Conservation (phyloP, 2,329 filamentous ascomycete species). For the Ophiosphaerella korrae region DNA sequence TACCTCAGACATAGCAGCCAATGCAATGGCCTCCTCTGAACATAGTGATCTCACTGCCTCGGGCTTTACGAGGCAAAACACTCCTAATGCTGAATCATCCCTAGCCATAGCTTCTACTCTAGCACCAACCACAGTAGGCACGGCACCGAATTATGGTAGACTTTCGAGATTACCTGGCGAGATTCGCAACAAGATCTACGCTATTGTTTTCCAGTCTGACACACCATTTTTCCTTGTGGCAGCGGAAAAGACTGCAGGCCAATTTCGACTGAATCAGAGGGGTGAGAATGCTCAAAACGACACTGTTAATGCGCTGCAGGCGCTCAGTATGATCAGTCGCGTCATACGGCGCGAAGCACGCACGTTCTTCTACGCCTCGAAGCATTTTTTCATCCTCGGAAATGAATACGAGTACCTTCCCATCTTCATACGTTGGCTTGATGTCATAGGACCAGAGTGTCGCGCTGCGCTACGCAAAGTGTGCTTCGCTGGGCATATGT, state of each 20-base stretch:
- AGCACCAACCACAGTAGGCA: too few species aligned
- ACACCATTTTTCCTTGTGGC: background rate
- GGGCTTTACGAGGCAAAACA: too few species aligned
- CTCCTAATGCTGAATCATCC: too few species aligned
- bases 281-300: background rate
- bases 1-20: too few species aligned
- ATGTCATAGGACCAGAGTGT: slow-evolving; percentile 1
- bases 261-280: slow-evolving; percentile 25
- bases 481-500: slow-evolving; percentile 6
- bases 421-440: slow-evolving; percentile 5
- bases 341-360: slow-evolving; percentile 1
- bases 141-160: too few species aligned
- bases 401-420: slow-evolving; percentile 8
- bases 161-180: background rate
- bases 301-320: background rate
- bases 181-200: background rate
- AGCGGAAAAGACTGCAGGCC: background rate
- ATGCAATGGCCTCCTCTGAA: too few species aligned
- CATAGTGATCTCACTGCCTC: too few species aligned
- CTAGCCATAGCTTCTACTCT: too few species aligned
- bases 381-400: background rate
- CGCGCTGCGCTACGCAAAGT: background rate
- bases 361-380: slow-evolving; percentile 5
- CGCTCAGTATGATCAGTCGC: background rate
- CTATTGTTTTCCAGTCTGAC: background rate